Percentiles rank a stretch among this genome's conserved stretches.
These are phyloP conservation scores for Stropharia rugosoannulata DNA, from an alignment of 768 basidiomycete genomes.

Conservation along the genomic window DNA sequence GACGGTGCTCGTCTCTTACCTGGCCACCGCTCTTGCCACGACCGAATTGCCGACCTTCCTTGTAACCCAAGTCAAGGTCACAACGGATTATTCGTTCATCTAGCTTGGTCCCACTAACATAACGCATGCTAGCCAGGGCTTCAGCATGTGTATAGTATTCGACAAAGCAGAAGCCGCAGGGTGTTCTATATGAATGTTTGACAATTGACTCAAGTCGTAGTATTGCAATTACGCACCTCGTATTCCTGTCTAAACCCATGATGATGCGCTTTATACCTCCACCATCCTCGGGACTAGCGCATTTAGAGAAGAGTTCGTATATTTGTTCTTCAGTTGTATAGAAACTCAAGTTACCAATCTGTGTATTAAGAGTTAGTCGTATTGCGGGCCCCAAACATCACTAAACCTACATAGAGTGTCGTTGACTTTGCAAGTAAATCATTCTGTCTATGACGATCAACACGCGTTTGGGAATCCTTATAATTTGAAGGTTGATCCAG, in stretches of 20 bases:
- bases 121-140: conserved; percentile 89
- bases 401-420: conserved; percentile 80
- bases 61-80: conserved; percentile 95
- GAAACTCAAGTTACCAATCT: conserved; percentile 93
- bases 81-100: conserved; percentile 98
- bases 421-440: conserved; percentile 81
- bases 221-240: conserved; percentile 48
- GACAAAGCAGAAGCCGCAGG: conserved; percentile 94
- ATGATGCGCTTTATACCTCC: conserved; percentile 93
- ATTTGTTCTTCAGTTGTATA: conserved; percentile 97
- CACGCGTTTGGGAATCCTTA: conserved; percentile 85
- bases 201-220: background rate
- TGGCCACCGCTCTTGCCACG: conserved; percentile 97
- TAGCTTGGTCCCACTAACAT: conserved; percentile 96
- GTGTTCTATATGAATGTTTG: conserved; percentile 55
- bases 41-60: conserved; percentile 96
- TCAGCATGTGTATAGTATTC: conserved; percentile 95
- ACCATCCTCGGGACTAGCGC: conserved; percentile 81
- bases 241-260: conserved; percentile 91
- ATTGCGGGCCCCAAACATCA: background rate
- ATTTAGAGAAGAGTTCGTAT: conserved; percentile 90
- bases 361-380: conserved; percentile 2
- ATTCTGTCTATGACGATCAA: conserved; percentile 78
- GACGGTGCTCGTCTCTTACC: conserved; percentile 93
- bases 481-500: conserved; percentile 97